These are phyloP conservation scores for Starmera dryadoides DNA, from an alignment of 805 yeast species.

Conservation along the genomic window DNA sequence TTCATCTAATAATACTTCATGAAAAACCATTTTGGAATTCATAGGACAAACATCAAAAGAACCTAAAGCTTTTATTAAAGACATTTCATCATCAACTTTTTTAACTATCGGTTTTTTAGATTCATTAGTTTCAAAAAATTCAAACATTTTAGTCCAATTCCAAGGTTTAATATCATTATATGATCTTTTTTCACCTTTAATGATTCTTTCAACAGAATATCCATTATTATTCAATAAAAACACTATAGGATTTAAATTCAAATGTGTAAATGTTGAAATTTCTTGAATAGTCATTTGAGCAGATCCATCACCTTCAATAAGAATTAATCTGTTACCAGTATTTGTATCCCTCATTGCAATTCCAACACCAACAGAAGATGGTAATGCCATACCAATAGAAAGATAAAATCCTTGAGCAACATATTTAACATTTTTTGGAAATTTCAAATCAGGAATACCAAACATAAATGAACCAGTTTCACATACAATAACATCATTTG, in stretches of 20 bases:
- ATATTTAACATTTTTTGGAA: slow-evolving; percentile 45
- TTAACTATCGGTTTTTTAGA: slow-evolving; percentile 22
- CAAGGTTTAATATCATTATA: slow-evolving; percentile 86
- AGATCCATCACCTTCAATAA: slow-evolving; percentile 89
- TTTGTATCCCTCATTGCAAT: slow-evolving; percentile 57
- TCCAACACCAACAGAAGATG: slow-evolving; percentile 78
- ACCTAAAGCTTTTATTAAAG: slow-evolving; percentile 27
- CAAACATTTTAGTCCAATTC: slow-evolving; percentile 70
- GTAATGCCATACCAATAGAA: slow-evolving; percentile 85
- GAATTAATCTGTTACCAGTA: slow-evolving; percentile 48
- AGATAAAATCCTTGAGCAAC: slow-evolving; percentile 72
- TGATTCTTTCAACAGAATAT: slow-evolving; percentile 83
- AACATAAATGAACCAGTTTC: slow-evolving; percentile 85
- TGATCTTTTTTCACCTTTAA: slow-evolving; percentile 66
- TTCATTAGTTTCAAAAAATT: slow-evolving; percentile 49
- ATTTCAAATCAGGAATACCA: slow-evolving; percentile 58
- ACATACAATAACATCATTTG: slow-evolving; percentile 64
- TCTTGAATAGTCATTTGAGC: slow-evolving; percentile 95
- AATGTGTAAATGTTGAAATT: slow-evolving; percentile 54
- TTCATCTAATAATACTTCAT: slow-evolving; percentile 53
- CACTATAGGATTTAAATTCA: slow-evolving; percentile 56
- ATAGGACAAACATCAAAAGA: slow-evolving; percentile 21
- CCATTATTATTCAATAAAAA: slow-evolving; percentile 80
- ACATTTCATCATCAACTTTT: slow-evolving; percentile 33
- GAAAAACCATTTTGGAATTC: slow-evolving; percentile 34